phyloP scores from a whole-genome alignment of 306 rosid genomes.

The Cicer pinnatifidum region DNA sequence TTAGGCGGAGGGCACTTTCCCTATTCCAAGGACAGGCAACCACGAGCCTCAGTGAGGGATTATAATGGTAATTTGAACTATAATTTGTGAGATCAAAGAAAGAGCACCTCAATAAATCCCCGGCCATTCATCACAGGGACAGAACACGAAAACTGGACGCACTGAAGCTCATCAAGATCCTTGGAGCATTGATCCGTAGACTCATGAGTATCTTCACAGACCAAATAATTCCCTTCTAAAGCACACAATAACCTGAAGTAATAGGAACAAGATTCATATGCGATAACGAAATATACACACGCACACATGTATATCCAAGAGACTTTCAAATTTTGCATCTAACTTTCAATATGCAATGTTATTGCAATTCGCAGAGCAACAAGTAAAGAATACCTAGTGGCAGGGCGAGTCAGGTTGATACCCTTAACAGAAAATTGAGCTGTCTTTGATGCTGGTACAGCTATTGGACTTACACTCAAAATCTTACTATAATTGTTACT shows the following conservation, averaged over 20 bases:
- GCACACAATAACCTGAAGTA: constrained; percentile 79
- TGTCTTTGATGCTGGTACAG: constrained; percentile 65
- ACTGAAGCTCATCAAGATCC: constrained; percentile 62
- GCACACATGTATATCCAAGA: constrained; percentile 14
- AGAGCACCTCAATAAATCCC: constrained; percentile 82
- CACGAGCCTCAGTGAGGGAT: background rate
- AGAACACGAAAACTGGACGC: constrained; percentile 72
- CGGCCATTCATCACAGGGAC: constrained; percentile 74
- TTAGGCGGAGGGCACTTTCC: background rate
- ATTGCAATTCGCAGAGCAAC: constrained; percentile 24
- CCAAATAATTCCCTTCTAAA: constrained; percentile 75
- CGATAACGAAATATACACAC: background rate
- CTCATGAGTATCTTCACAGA: constrained; percentile 59
- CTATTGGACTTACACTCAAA: constrained; percentile 77
- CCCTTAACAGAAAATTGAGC: constrained; percentile 80
- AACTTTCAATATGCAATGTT: constrained; percentile 29
- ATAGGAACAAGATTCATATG: constrained; percentile 26
- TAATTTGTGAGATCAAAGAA: constrained; percentile 36
- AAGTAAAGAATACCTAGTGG: constrained; percentile 60
- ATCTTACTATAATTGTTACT: constrained; percentile 60
- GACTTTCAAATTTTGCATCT: constrained; percentile 22
- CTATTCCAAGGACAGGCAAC: background rate
- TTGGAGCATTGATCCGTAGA: constrained; percentile 49
- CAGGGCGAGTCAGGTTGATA: constrained; percentile 61
- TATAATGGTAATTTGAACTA: background rate